Percentiles rank a stretch among this genome's conserved stretches.
phyloP scores from a whole-genome alignment of 768 basidiomycete species.

The Panus rudis region DNA sequence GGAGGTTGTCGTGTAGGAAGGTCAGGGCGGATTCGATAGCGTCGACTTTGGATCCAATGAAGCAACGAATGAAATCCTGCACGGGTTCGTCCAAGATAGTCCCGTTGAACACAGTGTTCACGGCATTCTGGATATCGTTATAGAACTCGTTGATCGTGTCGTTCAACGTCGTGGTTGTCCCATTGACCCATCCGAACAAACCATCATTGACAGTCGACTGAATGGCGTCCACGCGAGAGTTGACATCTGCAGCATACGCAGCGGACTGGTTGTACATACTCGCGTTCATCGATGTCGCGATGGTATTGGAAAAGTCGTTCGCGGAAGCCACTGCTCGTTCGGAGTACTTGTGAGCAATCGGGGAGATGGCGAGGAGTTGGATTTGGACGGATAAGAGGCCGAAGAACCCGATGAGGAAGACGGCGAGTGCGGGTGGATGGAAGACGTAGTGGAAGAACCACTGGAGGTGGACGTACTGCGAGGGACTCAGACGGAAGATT shows the following conservation, averaged over 20 bases:
- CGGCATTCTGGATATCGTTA: constrained; percentile 70
- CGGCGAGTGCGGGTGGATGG: constrained; percentile 84
- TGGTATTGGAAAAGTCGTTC: constrained; percentile 60
- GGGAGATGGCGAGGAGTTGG: constrained; percentile 74
- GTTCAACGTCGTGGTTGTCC: constrained; percentile 83
- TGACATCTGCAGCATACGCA: constrained; percentile 72
- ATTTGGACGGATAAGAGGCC: constrained; percentile 82
- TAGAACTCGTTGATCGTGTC: constrained; percentile 83
- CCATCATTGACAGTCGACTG: constrained; percentile 80
- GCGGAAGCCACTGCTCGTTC: constrained; percentile 53
- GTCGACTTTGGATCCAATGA: constrained; percentile 86
- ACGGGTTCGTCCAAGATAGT: constrained; percentile 78
- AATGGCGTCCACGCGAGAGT: constrained; percentile 57
- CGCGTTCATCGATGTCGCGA: constrained; percentile 69
- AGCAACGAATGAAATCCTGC: constrained; percentile 82
- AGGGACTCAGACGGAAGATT: constrained; percentile 47
- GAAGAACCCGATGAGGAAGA: constrained; percentile 89
- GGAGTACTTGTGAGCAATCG: constrained; percentile 64
- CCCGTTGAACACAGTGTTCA: constrained; percentile 74
- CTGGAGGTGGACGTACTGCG: constrained; percentile 60
- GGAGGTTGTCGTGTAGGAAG: constrained; percentile 84
- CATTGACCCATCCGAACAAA: constrained; percentile 93
- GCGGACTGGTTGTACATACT: constrained; percentile 80
- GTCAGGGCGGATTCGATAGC: constrained; percentile 84
- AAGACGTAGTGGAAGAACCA: constrained; percentile 93